Evolutionary conservation across 305 asterid genomes (phyloP), one percentile per base, ranked within the genome.

Genomic region (Rubia tinctorum): DNA sequence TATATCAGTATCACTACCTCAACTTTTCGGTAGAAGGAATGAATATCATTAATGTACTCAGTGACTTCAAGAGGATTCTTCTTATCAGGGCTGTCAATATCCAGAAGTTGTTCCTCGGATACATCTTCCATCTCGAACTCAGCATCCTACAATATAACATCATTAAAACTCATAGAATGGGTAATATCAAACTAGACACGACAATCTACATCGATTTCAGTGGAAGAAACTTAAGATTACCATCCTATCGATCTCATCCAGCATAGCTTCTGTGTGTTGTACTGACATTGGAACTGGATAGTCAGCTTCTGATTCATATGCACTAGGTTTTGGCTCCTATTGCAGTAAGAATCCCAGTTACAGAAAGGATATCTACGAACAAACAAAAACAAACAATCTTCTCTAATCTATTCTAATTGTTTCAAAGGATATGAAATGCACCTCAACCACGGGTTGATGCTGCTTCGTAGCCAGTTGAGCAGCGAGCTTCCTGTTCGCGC

Each of bases 41-140:
- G 84, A 2, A 91, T 73, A 47, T 94, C 98, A 45, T 86, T 89
- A 8, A 93, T 82, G 56, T 91, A 93, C 43, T 90, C 96, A 8
- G 78, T 86, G 12, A 86, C 96, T 7, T 94, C 85, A 17, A 93
- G 88, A 0, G 96, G 91, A 66, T 93, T 84, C 73, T 82, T 83
- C 3, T 80, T 86, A 68, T 93, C 97, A 39, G 68, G 68, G 20
- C 81, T 68, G 69, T 93, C 98, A n/a, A 93, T 91, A 74, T 89
- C 96, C 68, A 77, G n/a, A 2, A 91, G 70, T 13, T 85, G 63
- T 70, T 93, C 96, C 78, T 88, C 96, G 43, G 74, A 82, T 66
- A 86, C 84, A 79, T 91, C 93, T 70, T 88, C 97, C 97, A 91
- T 93, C 69, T 90, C 97, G 18, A 88, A 82, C 83, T 94, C 80